These are phyloP conservation scores for Mytilinidion resinicola DNA, from an alignment of 495 filamentous ascomycete species.

Conservation along the genomic window DNA sequence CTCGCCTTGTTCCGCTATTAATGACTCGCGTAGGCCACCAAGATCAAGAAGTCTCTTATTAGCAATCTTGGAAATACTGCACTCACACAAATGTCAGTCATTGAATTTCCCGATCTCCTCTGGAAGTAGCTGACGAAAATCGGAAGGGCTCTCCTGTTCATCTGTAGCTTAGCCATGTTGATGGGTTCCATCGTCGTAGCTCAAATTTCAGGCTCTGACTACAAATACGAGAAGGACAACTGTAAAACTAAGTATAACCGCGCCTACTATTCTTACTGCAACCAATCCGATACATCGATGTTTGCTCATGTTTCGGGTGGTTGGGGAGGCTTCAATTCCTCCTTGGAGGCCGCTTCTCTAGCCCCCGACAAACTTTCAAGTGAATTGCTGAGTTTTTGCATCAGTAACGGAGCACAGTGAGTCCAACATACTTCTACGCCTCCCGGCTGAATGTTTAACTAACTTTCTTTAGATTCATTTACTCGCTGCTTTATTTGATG, in stretches of 20 bases:
- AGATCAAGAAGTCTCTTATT: conserved; percentile 19
- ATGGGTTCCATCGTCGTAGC: conserved; percentile 7
- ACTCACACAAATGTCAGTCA: conserved; percentile 15
- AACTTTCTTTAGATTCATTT: conserved; percentile 6
- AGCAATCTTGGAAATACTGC: conserved; percentile 22
- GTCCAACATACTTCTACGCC: no score
- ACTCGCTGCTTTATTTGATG: conserved; percentile 18
- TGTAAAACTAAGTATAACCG: neutral
- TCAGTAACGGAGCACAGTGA: conserved; percentile 20
- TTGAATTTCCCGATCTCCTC: neutral
- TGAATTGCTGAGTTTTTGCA: conserved; percentile 15
- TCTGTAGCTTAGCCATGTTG: conserved; percentile 16
- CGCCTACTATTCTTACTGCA: conserved; percentile 3
- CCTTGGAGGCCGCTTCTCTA: neutral
- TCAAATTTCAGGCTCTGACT: neutral
- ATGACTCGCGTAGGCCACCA: neutral
- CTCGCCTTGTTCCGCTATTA: no score
- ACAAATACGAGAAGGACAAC: neutral
- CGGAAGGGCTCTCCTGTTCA: conserved; percentile 4
- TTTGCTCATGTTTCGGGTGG: conserved; percentile 10
- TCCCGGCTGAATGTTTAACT: no score
- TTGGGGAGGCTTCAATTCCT: conserved; percentile 17
- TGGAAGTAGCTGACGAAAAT: neutral
- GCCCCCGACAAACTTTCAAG: conserved; percentile 3
- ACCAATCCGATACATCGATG: neutral